These are phyloP conservation scores for Aspergillus luchuensis DNA, from an alignment of 2,329 filamentous ascomycete species.

Conservation along the genomic window DNA sequence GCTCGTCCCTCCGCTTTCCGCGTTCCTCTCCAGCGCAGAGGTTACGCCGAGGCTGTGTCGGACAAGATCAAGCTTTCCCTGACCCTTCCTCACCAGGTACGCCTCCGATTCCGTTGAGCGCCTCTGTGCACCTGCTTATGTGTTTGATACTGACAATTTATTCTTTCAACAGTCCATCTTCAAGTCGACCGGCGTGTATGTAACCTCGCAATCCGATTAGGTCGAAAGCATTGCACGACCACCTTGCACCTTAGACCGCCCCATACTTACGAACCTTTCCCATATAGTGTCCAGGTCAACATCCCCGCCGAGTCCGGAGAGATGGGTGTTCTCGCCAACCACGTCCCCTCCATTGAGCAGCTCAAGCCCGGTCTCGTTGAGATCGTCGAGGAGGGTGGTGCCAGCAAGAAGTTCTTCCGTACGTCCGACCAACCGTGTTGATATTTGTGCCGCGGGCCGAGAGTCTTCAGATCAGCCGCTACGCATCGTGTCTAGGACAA, in stretches of 20 bases:
- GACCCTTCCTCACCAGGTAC: slow-evolving; percentile 97
- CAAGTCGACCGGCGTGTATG: slow-evolving; percentile 71
- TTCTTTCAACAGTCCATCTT: slow-evolving; percentile 60
- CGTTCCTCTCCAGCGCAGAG: slow-evolving; percentile 77
- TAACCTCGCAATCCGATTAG: slow-evolving; percentile 24
- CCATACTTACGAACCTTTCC: slow-evolving; percentile 62
- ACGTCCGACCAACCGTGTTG: slow-evolving; percentile 48
- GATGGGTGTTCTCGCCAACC: slow-evolving; percentile 99
- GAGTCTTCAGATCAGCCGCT: neutral
- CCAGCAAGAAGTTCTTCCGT: slow-evolving; percentile 98
- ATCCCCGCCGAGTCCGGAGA: slow-evolving; percentile 96
- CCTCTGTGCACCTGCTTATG: slow-evolving; percentile 6
- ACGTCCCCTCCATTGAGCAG: slow-evolving; percentile 98
- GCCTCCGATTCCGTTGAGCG: slow-evolving; percentile 38
- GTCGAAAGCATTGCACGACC: slow-evolving; percentile 16
- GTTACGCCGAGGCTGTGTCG: slow-evolving; percentile 83
- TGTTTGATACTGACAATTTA: slow-evolving; percentile 26
- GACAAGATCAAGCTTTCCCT: slow-evolving; percentile 99
- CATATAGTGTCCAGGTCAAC: slow-evolving; percentile 89
- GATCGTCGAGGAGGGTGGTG: slow-evolving; percentile 87
- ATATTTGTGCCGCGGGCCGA: slow-evolving; percentile 6
- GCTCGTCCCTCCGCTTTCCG: slow-evolving; percentile 76
- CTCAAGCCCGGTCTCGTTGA: slow-evolving; percentile 95
- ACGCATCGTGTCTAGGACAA: neutral
- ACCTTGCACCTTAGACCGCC: slow-evolving; percentile 21